Percentiles rank a stretch among this genome's conserved stretches.
Conservation (phyloP, 1,139 yeast species). For the Blastobotrys petasosporus region DNA sequence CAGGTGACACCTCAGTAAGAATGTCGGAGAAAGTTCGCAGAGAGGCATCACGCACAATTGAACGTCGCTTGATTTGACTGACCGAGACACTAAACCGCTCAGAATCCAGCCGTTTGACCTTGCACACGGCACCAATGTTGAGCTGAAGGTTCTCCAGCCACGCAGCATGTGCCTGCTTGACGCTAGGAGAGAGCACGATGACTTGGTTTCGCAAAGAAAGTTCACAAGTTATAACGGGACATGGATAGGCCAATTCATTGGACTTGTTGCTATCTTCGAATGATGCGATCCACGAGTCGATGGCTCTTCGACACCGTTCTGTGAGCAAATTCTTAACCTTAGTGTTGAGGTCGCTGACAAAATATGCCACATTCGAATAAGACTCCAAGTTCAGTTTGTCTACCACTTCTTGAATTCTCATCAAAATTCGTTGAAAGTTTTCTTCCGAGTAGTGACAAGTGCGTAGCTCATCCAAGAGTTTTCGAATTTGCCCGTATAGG, state of each 20-base stretch:
- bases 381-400: constrained; percentile 41
- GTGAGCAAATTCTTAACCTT: constrained; percentile 38
- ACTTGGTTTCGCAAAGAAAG: constrained; percentile 42
- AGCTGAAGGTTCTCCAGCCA: constrained; percentile 33
- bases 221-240: constrained; percentile 31
- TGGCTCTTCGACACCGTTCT: constrained; percentile 29
- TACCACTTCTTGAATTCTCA: constrained; percentile 40
- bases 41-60: background rate
- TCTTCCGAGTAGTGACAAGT: constrained; percentile 29
- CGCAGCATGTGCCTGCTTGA: constrained; percentile 34
- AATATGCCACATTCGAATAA: constrained; percentile 36
- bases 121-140: constrained; percentile 24
- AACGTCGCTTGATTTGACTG: background rate
- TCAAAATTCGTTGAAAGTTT: constrained; percentile 27
- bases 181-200: constrained; percentile 40
- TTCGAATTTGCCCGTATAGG: constrained; percentile 22
- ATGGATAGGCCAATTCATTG: constrained; percentile 15
- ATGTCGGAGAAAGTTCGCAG: constrained; percentile 18
- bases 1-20: constrained; percentile 16
- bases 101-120: constrained; percentile 28
- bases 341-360: constrained; percentile 40
- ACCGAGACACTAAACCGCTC: constrained; percentile 28
- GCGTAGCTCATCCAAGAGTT: constrained; percentile 29
- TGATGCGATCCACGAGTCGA: constrained; percentile 26
- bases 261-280: constrained; percentile 20